Evolutionary conservation across 805 yeast species (phyloP).

Genomic region (Lipomyces orientalis): DNA sequence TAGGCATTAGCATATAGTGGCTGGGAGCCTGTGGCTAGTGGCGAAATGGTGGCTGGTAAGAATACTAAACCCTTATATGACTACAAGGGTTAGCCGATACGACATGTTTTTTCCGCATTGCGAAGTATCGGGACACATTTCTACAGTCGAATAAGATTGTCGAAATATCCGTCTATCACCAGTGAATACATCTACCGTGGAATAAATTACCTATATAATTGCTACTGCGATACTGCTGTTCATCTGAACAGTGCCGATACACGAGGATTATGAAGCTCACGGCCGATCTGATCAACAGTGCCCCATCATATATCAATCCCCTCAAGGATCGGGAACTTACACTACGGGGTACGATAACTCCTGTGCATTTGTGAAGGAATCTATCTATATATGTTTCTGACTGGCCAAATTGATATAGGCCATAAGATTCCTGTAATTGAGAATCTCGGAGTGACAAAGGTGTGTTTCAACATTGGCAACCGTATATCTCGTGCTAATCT

Average conservation of each 20-base stretch:
- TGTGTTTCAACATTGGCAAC: neutral
- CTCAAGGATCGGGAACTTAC: slow-evolving; percentile 51
- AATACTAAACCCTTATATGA: too few relatives aligned
- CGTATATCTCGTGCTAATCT: slow-evolving; percentile 1
- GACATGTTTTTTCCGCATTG: neutral
- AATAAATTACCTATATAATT: neutral
- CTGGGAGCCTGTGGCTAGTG: too few relatives aligned
- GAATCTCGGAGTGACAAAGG: slow-evolving; percentile 49
- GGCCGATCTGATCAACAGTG: slow-evolving; percentile 54
- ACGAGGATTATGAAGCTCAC: slow-evolving; percentile 62
- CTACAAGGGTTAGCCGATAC: too few relatives aligned
- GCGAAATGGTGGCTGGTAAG: too few relatives aligned
- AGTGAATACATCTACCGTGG: neutral
- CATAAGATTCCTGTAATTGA: slow-evolving; percentile 53
- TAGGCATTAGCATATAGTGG: too few relatives aligned
- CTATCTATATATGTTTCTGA: slow-evolving; percentile 24
- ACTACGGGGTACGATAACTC: slow-evolving; percentile 46
- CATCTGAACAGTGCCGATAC: neutral
- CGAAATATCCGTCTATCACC: neutral
- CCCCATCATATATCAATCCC: slow-evolving; percentile 58
- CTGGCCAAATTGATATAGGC: slow-evolving; percentile 25
- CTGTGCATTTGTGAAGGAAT: slow-evolving; percentile 19
- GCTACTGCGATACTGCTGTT: neutral
- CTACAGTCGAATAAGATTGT: neutral
- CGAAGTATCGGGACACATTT: too few relatives aligned